Evolutionary conservation across 1,284 basidiomycete genomes (phyloP).

Genomic region (Boletus mariae): DNA sequence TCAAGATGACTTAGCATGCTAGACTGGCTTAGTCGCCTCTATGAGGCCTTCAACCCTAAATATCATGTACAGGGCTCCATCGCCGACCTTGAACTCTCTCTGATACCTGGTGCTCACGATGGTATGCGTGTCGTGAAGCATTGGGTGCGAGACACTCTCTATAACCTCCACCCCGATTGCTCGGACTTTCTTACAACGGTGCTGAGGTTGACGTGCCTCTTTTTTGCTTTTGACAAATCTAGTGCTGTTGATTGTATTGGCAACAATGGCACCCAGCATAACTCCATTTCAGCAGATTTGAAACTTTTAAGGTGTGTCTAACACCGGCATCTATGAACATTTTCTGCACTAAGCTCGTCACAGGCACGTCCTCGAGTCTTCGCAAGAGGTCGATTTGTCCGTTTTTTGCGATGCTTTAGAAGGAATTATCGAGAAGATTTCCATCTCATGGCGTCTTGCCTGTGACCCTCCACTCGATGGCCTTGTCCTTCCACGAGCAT

Average conservation of each 20-base stretch:
- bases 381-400: constrained; percentile 37
- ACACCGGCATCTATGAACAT: not conserved
- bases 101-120: constrained; percentile 37
- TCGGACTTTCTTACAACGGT: constrained; percentile 29
- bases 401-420: constrained; percentile 48
- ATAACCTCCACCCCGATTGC: constrained; percentile 19
- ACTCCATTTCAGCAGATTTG: constrained; percentile 30
- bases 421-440: constrained; percentile 36
- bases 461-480: constrained; percentile 34
- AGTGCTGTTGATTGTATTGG: constrained; percentile 24
- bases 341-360: not conserved
- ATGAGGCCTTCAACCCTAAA: constrained; percentile 40
- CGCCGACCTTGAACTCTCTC: constrained; percentile 30
- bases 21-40: constrained; percentile 38
- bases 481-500: constrained; percentile 46
- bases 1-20: constrained; percentile 5
- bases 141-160: constrained; percentile 41
- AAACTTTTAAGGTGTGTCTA: constrained; percentile 20
- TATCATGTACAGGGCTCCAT: constrained; percentile 37
- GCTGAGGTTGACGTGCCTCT: constrained; percentile 30
- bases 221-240: constrained; percentile 28
- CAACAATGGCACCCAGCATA: constrained; percentile 11
- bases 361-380: constrained; percentile 41
- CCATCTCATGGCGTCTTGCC: constrained; percentile 33
- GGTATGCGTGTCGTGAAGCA: constrained; percentile 36